Base-by-base conservation (phyloP, 2,329 filamentous ascomycete genomes). In the Rutstroemia sydowiana region DNA sequence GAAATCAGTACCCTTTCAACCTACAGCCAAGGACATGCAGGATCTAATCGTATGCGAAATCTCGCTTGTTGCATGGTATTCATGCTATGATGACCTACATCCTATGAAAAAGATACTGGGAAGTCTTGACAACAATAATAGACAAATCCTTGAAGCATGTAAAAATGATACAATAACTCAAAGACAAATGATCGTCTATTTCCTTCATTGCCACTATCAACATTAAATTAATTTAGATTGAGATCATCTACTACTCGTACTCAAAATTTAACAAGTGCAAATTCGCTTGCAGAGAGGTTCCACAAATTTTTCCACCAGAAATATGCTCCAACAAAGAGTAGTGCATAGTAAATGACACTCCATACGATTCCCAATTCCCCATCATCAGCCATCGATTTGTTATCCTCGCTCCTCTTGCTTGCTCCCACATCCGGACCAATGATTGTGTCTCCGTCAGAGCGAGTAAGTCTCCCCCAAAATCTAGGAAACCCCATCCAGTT, bases 401-500 rank as follows among this genome's bases (percentile, higher is more conserved):
- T 2, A 49, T 63, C 59, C 26, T 67, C 66, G 45, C 73, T 70
- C 49, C 74, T 73, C 47, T 71, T 71, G 37, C 66, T 59, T 11
- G 61, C 58, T 50, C 61, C 57, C 53, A 60, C 57, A 61, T 63
- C 51, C 40, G 58, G 51, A 37, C 54, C 40, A 11, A 60, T 61
- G 28, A 59, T 56, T 20, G 46, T 58, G 37, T 60, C 61, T 31
- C 52, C 61, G 31, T 46, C 48, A 4, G 16, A 16, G n/a, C 45
- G 57, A 14, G 73, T 78, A 3, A 96, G 80, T 8, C 79, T 74
- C 1, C 93, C 92, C 83, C 87, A 95, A 53, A 97, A 71, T 6
- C 90, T 79, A 20, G 93, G 93, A 45, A 97, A 72, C 7, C 93
- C 93, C 77, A 91, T 87, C 73, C 80, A 87, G 66, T 98, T 98